phyloP scores from a whole-genome alignment of 352 stramenopile genomes.

The Pythium sp. region DNA sequence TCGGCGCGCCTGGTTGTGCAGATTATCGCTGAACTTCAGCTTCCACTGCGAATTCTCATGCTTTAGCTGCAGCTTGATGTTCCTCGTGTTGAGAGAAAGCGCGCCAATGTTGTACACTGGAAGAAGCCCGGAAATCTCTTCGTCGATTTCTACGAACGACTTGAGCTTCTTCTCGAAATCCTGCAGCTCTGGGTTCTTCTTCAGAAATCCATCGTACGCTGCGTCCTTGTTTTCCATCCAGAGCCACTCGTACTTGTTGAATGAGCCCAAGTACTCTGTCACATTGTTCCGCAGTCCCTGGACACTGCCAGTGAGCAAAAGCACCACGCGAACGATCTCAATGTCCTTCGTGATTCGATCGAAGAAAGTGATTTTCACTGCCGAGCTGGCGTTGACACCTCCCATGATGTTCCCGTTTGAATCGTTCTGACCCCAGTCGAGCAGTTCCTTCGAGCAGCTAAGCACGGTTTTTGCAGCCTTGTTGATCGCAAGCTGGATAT shows the following conservation, averaged over 20 bases:
- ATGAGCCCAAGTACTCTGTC: slow-evolving; percentile 95
- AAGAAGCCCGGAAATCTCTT: slow-evolving; percentile 88
- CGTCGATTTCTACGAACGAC: slow-evolving; percentile 94
- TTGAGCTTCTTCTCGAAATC: slow-evolving; percentile 97
- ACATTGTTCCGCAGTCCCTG: slow-evolving; percentile 97
- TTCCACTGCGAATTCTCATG: slow-evolving; percentile 97
- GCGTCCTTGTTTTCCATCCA: slow-evolving; percentile 98
- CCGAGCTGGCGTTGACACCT: neutral
- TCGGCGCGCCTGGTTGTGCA: slow-evolving; percentile 92
- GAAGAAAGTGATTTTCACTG: slow-evolving; percentile 91
- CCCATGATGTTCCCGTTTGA: slow-evolving; percentile 12
- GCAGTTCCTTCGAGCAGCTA: slow-evolving; percentile 95
- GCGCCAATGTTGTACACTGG: slow-evolving; percentile 96
- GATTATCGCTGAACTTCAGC: slow-evolving; percentile 96
- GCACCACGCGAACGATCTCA: slow-evolving; percentile 96
- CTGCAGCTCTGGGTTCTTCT: slow-evolving; percentile 92
- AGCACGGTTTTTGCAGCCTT: slow-evolving; percentile 96
- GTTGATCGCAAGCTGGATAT: slow-evolving; percentile 98
- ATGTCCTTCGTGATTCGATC: slow-evolving; percentile 98
- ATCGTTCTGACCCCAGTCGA: slow-evolving; percentile 92
- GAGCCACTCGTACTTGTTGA: slow-evolving; percentile 96
- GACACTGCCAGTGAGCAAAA: slow-evolving; percentile 96
- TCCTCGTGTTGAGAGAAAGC: slow-evolving; percentile 95
- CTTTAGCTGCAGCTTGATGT: slow-evolving; percentile 96
- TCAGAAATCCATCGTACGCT: slow-evolving; percentile 94